Base-by-base conservation (phyloP, 2,329 filamentous ascomycete species). In the Colletotrichum australisinense region DNA sequence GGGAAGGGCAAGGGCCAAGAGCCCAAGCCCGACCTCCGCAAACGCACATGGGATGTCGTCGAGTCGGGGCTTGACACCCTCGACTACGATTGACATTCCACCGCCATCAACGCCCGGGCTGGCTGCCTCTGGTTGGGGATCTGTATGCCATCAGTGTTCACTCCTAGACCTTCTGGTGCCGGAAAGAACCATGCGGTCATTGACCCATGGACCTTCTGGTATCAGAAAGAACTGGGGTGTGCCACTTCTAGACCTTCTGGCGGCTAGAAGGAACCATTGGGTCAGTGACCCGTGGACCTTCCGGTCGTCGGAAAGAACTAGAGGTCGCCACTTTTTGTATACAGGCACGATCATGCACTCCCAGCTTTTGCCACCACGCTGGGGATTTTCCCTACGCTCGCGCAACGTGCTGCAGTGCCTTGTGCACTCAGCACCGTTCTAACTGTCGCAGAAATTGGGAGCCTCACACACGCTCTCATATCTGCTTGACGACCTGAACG, bases 11-110 rank as follows among this genome's bases (percentile, higher is more conserved):
- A 78, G 12, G 83, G 82, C 58, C 80, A 83, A 52, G 83, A 87
- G 70, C 86, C 86, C 3, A 91, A 91, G 77, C 89, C 89, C 1
- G 91, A 93, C 77, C 78, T 93, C 74, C 87, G 91, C 60, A 93
- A 93, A 82, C 87, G 91, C 53, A 93, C 91, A 0, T 93, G 91
- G 91, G 91, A 93, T 76, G 84, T 91, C 22, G 91, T 93, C 7
- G 91, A 91, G 69, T 84, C 85, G 62, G 91, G 90, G 9, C 82
- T 92, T 69, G 89, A 89, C 70, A 87, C 86, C 56, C 83, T 93
- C 24, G 87, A 92, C 76, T 93, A 93, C 75, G 91, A 90, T 73
- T 86, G 72, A 75, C 14, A 24, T 24, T 14, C 26, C n/a, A 46
- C 26, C 19, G 32, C 60, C 53, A 19, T 49, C 19, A 58, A 46